Percentiles rank a stretch among this genome's conserved stretches.
Conservation (phyloP, 176 grass and related monocot genomes). For the Phoenix dactylifera region DNA sequence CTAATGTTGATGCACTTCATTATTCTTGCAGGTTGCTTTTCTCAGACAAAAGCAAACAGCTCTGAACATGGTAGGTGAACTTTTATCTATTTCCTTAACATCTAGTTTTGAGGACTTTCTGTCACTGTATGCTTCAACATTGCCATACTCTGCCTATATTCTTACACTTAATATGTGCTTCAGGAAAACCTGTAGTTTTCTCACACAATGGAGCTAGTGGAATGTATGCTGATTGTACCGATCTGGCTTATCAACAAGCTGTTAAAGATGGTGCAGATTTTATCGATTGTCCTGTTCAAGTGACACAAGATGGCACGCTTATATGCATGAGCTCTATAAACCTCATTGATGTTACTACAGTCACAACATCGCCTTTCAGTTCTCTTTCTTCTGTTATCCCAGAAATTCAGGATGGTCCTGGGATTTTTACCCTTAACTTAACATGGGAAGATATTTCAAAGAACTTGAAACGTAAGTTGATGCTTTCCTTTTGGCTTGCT, state of each 20-base stretch:
- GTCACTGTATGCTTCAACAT: not conserved
- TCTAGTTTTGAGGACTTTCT: not conserved
- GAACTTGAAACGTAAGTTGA: conserved; percentile 48
- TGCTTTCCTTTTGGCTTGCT: conserved; percentile 4
- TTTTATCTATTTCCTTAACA: not conserved
- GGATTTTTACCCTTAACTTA: conserved; percentile 83
- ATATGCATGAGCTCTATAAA: conserved; percentile 87
- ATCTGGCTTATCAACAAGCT: conserved; percentile 56
- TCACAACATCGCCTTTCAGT: conserved; percentile 33
- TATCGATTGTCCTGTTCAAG: conserved; percentile 80
- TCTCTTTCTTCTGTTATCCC: conserved; percentile 15
- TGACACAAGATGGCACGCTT: conserved; percentile 44
- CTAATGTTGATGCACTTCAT: conserved; percentile 27
- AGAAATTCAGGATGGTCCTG: conserved; percentile 15
- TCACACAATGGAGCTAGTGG: conserved; percentile 82
- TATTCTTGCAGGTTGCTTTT: conserved; percentile 65
- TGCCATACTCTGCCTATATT: not conserved
- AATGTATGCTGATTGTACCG: conserved; percentile 70
- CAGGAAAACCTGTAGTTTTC: conserved; percentile 61
- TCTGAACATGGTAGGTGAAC: conserved; percentile 54
- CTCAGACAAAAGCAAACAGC: conserved; percentile 35
- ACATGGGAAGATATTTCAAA: conserved; percentile 49
- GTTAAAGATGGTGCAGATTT: conserved; percentile 62
- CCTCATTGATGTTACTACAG: conserved; percentile 40
- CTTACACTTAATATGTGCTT: not conserved